These are phyloP conservation scores for Vitis cinerea DNA, from an alignment of 164 flowering plant genomes.

Conservation along the genomic window DNA sequence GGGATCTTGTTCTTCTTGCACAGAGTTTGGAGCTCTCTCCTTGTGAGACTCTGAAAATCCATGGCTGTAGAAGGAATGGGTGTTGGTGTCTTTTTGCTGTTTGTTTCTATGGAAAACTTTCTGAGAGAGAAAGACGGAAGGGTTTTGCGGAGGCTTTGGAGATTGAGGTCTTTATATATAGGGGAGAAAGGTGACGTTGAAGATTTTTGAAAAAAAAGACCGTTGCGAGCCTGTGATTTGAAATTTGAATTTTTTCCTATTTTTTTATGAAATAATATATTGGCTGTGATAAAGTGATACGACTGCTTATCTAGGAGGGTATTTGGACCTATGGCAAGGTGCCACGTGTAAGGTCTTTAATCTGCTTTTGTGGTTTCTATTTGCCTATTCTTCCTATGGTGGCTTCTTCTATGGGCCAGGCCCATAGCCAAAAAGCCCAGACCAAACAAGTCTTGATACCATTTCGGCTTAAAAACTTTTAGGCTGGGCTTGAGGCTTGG, in stretches of 20 bases:
- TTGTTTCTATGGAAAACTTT: not conserved
- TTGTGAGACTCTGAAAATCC: constrained; percentile 78
- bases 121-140: not conserved
- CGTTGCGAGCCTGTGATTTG: constrained; percentile 26
- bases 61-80: constrained; percentile 19
- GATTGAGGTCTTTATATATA: not conserved
- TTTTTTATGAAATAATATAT: too few relatives aligned
- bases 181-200: not conserved
- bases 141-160: not conserved
- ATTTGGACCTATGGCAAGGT: not conserved
- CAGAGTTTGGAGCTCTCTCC: constrained; percentile 83
- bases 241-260: constrained; percentile 19
- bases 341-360: not conserved
- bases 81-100: not conserved
- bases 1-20: constrained; percentile 93
- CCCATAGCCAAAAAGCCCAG: too few relatives aligned
- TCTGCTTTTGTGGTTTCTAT: not conserved
- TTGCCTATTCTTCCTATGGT: too few relatives aligned
- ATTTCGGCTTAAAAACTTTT: too few relatives aligned
- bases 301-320: not conserved
- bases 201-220: constrained; percentile 18
- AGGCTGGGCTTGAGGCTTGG: too few relatives aligned
- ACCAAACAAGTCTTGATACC: too few relatives aligned
- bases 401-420: too few relatives aligned
- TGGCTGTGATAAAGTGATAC: too few relatives aligned